These are phyloP conservation scores for Chalciporus sphaerocephalus DNA, from an alignment of 768 basidiomycete genomes.

Conservation along the genomic window DNA sequence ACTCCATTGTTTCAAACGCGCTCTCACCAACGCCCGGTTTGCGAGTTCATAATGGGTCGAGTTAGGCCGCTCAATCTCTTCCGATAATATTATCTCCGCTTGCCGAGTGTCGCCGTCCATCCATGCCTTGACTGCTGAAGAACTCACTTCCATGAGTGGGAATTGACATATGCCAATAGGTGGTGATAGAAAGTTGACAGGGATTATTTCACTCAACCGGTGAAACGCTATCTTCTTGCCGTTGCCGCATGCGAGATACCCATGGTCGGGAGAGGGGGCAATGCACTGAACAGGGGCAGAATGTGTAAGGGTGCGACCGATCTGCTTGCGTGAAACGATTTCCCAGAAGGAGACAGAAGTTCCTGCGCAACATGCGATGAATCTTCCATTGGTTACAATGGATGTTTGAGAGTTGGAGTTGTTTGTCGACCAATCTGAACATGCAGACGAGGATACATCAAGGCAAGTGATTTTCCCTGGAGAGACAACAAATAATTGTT, in stretches of 20 bases:
- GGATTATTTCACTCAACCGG: neutral
- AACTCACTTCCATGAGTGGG: neutral
- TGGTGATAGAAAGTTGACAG: neutral
- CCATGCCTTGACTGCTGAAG: neutral
- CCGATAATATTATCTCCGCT: too few species aligned
- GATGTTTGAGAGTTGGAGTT: neutral
- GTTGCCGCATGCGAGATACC: neutral
- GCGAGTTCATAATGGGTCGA: neutral
- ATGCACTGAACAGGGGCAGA: neutral
- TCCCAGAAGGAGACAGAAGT: constrained; percentile 2
- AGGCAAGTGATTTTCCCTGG: too few species aligned
- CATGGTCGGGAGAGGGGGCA: neutral
- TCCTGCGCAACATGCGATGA: constrained; percentile 1
- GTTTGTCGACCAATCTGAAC: too few species aligned
- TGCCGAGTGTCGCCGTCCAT: neutral
- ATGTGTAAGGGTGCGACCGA: neutral
- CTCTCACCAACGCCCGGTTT: constrained; percentile 2
- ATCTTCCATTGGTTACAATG: neutral
- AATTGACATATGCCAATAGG: neutral
- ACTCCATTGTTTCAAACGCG: too few species aligned
- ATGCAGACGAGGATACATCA: too few species aligned
- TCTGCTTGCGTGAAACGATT: neutral
- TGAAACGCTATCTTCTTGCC: neutral
- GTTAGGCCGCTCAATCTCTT: too few species aligned
- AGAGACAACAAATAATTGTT: too few species aligned